A percentile compares a stretch with the other conserved stretches of the same genome.
phyloP scores from a whole-genome alignment of 2,329 filamentous ascomycete species.

The Ceratocystis cubensis region DNA sequence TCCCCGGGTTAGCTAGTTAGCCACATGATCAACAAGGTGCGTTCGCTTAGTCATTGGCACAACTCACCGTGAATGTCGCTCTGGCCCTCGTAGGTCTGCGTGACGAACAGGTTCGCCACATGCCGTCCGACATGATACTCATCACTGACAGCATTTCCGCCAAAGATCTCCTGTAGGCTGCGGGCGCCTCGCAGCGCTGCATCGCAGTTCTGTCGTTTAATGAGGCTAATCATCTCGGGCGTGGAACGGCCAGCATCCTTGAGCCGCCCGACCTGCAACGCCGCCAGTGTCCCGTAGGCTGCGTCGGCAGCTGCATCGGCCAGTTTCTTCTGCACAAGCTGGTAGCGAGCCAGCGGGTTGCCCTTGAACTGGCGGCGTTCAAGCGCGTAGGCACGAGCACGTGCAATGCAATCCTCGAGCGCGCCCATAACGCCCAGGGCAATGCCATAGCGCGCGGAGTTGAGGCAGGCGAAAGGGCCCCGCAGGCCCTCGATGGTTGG shows the following conservation, averaged over 20 bases:
- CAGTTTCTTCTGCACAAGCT: slow-evolving; percentile 95
- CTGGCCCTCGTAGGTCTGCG: slow-evolving; percentile 96
- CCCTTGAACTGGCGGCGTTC: slow-evolving; percentile 93
- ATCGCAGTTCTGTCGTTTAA: slow-evolving; percentile 97
- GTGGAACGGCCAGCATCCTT: slow-evolving; percentile 82
- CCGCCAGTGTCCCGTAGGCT: slow-evolving; percentile 79
- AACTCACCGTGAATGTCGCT: slow-evolving; percentile 89
- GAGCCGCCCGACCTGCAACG: slow-evolving; percentile 78
- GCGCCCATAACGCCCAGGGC: slow-evolving; percentile 89
- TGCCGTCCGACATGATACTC: slow-evolving; percentile 93
- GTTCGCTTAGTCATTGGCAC: slow-evolving; percentile 1
- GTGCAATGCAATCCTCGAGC: slow-evolving; percentile 75
- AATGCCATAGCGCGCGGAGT: slow-evolving; percentile 87
- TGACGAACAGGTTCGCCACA: slow-evolving; percentile 91
- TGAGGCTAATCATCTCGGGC: slow-evolving; percentile 93
- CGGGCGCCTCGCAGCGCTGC: slow-evolving; percentile 68
- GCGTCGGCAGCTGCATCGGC: slow-evolving; percentile 86
- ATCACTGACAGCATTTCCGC: slow-evolving; percentile 94
- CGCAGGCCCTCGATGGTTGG: slow-evolving; percentile 73
- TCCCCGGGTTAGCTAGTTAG: not conserved
- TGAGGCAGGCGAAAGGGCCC: slow-evolving; percentile 88
- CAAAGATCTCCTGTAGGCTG: slow-evolving; percentile 84
- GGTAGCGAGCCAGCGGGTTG: slow-evolving; percentile 89
- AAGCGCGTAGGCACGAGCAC: slow-evolving; percentile 74
- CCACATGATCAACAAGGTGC: not conserved